These are phyloP conservation scores for Chondrostereum purpureum DNA, from an alignment of 1,284 basidiomycete species.

Conservation along the genomic window DNA sequence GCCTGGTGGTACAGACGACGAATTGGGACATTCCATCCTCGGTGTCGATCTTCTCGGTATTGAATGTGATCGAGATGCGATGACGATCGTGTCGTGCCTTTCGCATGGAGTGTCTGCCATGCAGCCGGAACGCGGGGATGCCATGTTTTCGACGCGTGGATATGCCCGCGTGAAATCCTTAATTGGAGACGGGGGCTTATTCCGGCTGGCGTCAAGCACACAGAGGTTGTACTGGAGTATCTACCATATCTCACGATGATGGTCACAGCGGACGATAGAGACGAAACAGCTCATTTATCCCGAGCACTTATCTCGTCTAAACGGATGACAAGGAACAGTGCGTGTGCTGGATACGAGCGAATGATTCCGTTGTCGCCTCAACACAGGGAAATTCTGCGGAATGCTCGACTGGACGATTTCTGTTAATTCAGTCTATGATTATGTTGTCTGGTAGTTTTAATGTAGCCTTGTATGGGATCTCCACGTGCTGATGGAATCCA, in stretches of 20 bases:
- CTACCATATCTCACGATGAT: conserved; percentile 66
- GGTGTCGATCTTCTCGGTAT: conserved; percentile 12
- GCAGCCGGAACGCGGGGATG: conserved; percentile 11
- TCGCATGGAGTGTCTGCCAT: conserved; percentile 34
- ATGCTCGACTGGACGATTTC: neutral
- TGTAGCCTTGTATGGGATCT: neutral
- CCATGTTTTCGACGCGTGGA: conserved; percentile 24
- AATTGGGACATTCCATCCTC: conserved; percentile 46
- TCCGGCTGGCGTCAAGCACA: conserved; percentile 26
- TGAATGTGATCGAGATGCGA: conserved; percentile 32
- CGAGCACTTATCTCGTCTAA: conserved; percentile 20
- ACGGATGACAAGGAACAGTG: conserved; percentile 54
- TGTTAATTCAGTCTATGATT: neutral
- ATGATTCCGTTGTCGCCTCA: conserved; percentile 33
- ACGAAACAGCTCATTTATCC: conserved; percentile 23
- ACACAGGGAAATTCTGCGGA: conserved; percentile 26
- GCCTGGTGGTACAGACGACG: conserved; percentile 40
- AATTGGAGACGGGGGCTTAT: conserved; percentile 20
- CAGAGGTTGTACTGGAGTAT: conserved; percentile 59
- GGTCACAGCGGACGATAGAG: conserved; percentile 59
- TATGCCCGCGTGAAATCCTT: conserved; percentile 34
- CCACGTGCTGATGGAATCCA: neutral
- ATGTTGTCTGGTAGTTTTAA: neutral
- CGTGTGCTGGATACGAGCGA: conserved; percentile 32
- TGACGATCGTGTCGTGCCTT: conserved; percentile 36